Evolutionary conservation across 2,329 filamentous ascomycete species (phyloP).

Genomic region (Sporothrix pseudoabietina): DNA sequence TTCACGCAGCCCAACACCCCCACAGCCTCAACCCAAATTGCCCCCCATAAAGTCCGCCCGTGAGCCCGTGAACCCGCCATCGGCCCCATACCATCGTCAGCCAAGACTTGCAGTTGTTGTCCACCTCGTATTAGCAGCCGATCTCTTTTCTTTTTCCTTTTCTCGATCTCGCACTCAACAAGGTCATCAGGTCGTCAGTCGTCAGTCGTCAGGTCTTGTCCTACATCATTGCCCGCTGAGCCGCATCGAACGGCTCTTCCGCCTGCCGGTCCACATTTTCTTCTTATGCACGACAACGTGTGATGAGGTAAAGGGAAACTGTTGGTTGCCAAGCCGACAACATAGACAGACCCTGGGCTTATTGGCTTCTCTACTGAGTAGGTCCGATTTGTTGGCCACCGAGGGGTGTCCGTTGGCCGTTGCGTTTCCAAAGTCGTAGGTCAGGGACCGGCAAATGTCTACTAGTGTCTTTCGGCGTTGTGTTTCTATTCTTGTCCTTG

Average conservation of each 20-base stretch:
- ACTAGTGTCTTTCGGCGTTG: neutral
- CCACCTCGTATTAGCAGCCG: conserved; percentile 20
- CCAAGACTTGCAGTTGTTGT: neutral
- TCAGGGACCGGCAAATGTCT: neutral
- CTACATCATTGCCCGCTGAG: neutral
- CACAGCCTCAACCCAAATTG: conserved; percentile 5
- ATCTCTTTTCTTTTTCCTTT: neutral
- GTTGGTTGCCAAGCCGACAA: neutral
- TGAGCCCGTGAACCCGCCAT: neutral
- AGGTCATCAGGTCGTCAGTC: too few relatives aligned
- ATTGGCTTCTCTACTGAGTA: too few relatives aligned
- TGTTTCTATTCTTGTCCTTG: neutral
- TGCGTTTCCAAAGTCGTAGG: neutral
- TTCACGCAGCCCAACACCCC: conserved; percentile 1
- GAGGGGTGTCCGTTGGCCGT: too few relatives aligned
- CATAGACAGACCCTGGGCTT: neutral
- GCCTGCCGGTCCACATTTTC: neutral
- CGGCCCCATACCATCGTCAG: neutral
- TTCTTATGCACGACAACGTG: neutral
- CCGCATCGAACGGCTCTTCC: neutral
- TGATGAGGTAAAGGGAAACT: neutral
- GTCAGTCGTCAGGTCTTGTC: neutral
- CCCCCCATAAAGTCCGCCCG: neutral
- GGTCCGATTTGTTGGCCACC: neutral
- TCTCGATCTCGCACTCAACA: neutral